phyloP scores from a whole-genome alignment of 2,329 filamentous ascomycete species.

The Colletotrichum musicola region DNA sequence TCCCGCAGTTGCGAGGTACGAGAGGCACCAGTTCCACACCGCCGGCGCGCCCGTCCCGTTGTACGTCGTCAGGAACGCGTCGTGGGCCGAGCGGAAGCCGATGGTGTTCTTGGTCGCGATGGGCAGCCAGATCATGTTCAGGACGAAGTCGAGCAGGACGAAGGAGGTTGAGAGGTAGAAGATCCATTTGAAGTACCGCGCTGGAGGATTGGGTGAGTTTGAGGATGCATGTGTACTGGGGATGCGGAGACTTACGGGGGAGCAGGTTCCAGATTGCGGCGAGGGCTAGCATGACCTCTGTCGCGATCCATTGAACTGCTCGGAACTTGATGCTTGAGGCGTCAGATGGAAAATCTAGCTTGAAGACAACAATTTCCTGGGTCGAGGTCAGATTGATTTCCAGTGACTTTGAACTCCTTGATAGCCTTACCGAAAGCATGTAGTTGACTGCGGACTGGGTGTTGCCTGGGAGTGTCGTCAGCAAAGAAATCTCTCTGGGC shows the following conservation, averaged over 20 bases:
- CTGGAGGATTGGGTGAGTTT: conserved; percentile 42
- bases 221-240: rapidly evolving
- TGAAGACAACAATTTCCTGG: conserved; percentile 69
- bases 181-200: conserved; percentile 60
- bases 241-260: conserved; percentile 56
- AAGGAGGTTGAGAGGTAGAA: conserved; percentile 63
- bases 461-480: conserved; percentile 45
- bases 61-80: conserved; percentile 72
- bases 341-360: conserved; percentile 67
- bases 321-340: conserved; percentile 67
- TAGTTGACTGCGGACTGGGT: conserved; percentile 65
- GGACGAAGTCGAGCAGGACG: conserved; percentile 68
- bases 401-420: too few relatives aligned
- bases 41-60: conserved; percentile 67
- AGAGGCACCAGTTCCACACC: conserved; percentile 74
- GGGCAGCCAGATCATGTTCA: conserved; percentile 73
- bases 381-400: not conserved
- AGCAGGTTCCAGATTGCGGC: conserved; percentile 63
- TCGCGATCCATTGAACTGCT: conserved; percentile 71
- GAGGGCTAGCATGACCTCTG: conserved; percentile 63
- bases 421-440: conserved; percentile 59
- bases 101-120: conserved; percentile 65
- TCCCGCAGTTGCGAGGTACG: conserved; percentile 70
- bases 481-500: too few relatives aligned
- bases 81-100: conserved; percentile 69